Conservation (phyloP, 495 filamentous ascomycete genomes). For the Mycothermus thermophilus region DNA sequence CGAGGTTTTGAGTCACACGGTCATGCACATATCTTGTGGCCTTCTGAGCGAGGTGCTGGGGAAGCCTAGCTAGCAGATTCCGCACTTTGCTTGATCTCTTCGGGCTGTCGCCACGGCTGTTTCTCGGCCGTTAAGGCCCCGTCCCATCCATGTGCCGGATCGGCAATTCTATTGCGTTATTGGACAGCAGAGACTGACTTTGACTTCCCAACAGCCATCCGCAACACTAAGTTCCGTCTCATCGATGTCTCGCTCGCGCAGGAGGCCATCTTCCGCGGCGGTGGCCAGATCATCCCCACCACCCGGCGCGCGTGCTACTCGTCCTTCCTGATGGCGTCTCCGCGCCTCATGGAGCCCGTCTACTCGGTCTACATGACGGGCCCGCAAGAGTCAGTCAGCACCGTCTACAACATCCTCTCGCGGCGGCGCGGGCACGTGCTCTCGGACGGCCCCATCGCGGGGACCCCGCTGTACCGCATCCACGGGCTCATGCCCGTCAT, state of each 20-base stretch:
- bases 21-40: too few relatives aligned
- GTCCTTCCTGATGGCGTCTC: slow-evolving; percentile 92
- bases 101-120: too few relatives aligned
- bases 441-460: slow-evolving; percentile 82
- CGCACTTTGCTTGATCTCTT: background rate
- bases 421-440: slow-evolving; percentile 84
- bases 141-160: background rate
- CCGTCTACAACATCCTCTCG: slow-evolving; percentile 83
- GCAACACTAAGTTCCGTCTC: slow-evolving; percentile 88
- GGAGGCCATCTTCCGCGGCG: slow-evolving; percentile 86
- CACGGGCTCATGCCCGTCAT: slow-evolving; percentile 87
- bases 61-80: background rate
- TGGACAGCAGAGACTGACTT: background rate
- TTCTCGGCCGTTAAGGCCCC: too few relatives aligned
- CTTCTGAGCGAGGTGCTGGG: background rate
- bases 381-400: slow-evolving; percentile 75
- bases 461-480: slow-evolving; percentile 88
- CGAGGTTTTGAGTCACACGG: background rate
- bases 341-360: slow-evolving; percentile 88
- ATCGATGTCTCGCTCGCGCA: slow-evolving; percentile 78
- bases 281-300: slow-evolving; percentile 94
- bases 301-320: slow-evolving; percentile 82
- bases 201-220: slow-evolving; percentile 49
- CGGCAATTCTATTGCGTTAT: background rate
- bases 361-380: slow-evolving; percentile 88